phyloP scores from a whole-genome alignment of 2,329 filamentous ascomycete species.

The Fusarium dimerum region DNA sequence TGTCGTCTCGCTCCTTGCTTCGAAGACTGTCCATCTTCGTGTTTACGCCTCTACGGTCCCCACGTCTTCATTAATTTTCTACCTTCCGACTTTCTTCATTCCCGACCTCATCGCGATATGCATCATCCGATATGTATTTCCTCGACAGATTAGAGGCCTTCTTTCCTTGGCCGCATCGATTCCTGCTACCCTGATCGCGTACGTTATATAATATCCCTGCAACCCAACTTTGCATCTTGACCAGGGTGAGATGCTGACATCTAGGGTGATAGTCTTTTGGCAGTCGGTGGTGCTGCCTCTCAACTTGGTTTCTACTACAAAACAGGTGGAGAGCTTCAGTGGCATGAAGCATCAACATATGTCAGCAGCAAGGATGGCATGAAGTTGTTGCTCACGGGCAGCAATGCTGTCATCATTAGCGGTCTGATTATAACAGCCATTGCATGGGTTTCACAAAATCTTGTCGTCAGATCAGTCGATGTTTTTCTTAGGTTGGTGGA shows the following conservation, averaged over 20 bases:
- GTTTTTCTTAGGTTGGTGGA: conserved; percentile 10
- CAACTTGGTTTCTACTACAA: conserved; percentile 35
- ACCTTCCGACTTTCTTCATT: conserved; percentile 34
- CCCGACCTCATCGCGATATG: conserved; percentile 30
- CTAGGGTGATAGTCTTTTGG: conserved; percentile 23
- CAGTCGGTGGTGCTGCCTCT: conserved; percentile 30
- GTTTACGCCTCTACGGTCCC: conserved; percentile 30
- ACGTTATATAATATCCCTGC: conserved; percentile 7
- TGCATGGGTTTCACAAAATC: conserved; percentile 24
- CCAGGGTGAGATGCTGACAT: conserved; percentile 6
- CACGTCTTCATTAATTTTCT: conserved; percentile 30
- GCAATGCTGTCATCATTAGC: conserved; percentile 26
- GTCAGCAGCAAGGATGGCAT: conserved; percentile 32
- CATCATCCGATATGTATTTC: conserved; percentile 22
- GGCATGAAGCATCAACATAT: conserved; percentile 33
- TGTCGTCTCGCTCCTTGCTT: conserved; percentile 28
- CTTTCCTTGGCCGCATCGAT: conserved; percentile 21
- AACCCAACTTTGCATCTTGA: background rate
- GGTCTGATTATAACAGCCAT: conserved; percentile 23
- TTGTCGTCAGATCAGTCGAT: conserved; percentile 25
- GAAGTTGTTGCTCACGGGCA: conserved; percentile 34
- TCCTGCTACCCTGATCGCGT: conserved; percentile 28
- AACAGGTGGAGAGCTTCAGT: conserved; percentile 35
- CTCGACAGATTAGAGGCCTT: conserved; percentile 22
- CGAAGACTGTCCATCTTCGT: conserved; percentile 32